These are phyloP conservation scores for Cladophialophora carrionii DNA, from an alignment of 2,329 filamentous ascomycete genomes.

Conservation along the genomic window DNA sequence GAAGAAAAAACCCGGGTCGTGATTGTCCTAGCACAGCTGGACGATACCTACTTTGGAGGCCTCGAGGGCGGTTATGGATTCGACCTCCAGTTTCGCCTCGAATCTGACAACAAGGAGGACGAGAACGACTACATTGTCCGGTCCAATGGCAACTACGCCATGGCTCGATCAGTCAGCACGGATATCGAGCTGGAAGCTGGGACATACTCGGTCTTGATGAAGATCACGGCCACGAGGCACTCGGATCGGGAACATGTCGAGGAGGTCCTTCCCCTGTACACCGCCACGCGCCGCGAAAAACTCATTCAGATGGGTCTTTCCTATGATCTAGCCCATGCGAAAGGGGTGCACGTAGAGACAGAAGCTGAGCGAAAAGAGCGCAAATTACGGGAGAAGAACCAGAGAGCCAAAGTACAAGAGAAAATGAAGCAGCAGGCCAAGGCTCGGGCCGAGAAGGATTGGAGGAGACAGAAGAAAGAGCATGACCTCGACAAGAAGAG, in stretches of 20 bases:
- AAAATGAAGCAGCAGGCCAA: slow-evolving; percentile 47
- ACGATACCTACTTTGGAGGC: slow-evolving; percentile 63
- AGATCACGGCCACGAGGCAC: slow-evolving; percentile 68
- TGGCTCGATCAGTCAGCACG: slow-evolving; percentile 74
- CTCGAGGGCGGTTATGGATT: slow-evolving; percentile 62
- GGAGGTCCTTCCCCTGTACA: slow-evolving; percentile 68
- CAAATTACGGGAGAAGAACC: slow-evolving; percentile 36
- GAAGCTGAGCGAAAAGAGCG: slow-evolving; percentile 39
- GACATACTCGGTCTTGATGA: slow-evolving; percentile 74
- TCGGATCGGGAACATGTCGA: slow-evolving; percentile 49
- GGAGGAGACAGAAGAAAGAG: slow-evolving; percentile 47
- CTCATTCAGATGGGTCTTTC: slow-evolving; percentile 57
- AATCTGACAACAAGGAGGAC: slow-evolving; percentile 56
- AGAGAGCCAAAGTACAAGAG: slow-evolving; percentile 43
- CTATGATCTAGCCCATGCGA: slow-evolving; percentile 53
- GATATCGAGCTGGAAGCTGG: slow-evolving; percentile 76
- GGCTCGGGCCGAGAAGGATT: slow-evolving; percentile 48
- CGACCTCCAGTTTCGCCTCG: slow-evolving; percentile 61
- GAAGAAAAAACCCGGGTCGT: slow-evolving; percentile 58
- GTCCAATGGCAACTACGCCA: slow-evolving; percentile 60
- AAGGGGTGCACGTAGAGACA: slow-evolving; percentile 46
- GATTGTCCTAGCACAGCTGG: slow-evolving; percentile 63
- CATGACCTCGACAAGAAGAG: slow-evolving; percentile 47
- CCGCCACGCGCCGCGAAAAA: slow-evolving; percentile 69
- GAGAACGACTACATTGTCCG: slow-evolving; percentile 63